Base-by-base conservation (phyloP, 169 alveolate species). In the Plasmodium gallinaceum region DNA sequence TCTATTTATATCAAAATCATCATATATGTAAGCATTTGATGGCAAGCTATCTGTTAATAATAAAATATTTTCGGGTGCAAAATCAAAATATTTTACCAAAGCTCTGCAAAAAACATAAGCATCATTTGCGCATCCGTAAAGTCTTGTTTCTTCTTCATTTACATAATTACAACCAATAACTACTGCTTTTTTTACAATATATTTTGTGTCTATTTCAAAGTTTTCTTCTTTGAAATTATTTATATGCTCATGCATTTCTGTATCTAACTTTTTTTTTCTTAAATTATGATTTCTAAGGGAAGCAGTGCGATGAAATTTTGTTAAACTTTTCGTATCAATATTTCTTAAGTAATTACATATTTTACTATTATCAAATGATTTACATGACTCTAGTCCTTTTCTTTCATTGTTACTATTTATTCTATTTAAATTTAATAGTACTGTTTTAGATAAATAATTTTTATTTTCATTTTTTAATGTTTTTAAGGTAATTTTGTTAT, bases 41-140 rank as follows among this genome's bases (percentile, higher is more conserved):
- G 98, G 98, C 54, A 92, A 92, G 12, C 95, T 62, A 89, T 96
- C 98, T 5, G 93, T 88, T 52, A 96, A 76, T 68, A 96, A 90
- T 26, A 96, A 70, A 32, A 96, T 88, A 39, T 96, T 93, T 20
- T 94, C 93, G 5, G 97, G 96, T 51, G 78, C 89, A 26, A 95
- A 95, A 58, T 93, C 96, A 78, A 94, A 88, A 69, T 94, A 93
- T 69, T 94, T 94, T 45, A 96, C 96, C 75, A 96, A 60, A 0
- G 96, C 94, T 22, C 93, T 88, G 22, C 98, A 96, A 86, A 96
- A 92, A 48, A 94, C 73, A 64, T 93, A 92, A n/a, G 98, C 98
- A 88, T 96, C 98, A 92, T 96, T 96, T 68, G 95, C 97, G 43
- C 96, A 80, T 37, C 98, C 98, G 54, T 97, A 92, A 10, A 96